Evolutionary conservation across 2,329 filamentous ascomycete genomes (phyloP).

Genomic region (Alternaria hordeiaustralica): DNA sequence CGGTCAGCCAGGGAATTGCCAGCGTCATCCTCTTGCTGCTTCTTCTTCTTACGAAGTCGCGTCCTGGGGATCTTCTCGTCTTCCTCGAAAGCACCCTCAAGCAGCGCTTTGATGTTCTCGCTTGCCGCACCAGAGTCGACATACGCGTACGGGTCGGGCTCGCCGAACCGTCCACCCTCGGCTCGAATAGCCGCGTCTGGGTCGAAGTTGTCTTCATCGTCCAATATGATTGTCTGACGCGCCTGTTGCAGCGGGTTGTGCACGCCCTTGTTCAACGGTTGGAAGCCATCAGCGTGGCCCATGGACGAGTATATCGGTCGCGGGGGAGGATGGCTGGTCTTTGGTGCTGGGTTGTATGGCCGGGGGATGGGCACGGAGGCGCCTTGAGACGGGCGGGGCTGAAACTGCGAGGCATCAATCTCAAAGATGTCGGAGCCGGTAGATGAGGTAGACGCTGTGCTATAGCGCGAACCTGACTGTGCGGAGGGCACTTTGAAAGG

Average conservation of each 20-base stretch:
- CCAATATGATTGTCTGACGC: slow-evolving; percentile 51
- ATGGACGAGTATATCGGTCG: slow-evolving; percentile 62
- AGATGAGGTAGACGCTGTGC: slow-evolving; percentile 31
- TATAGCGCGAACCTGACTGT: slow-evolving; percentile 30
- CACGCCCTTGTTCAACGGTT: slow-evolving; percentile 45
- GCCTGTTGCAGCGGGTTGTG: slow-evolving; percentile 37
- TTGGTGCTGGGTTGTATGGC: slow-evolving; percentile 54
- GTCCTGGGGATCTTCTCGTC: slow-evolving; percentile 63
- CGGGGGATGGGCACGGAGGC: slow-evolving; percentile 54
- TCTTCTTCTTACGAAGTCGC: slow-evolving; percentile 54
- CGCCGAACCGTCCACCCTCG: slow-evolving; percentile 58
- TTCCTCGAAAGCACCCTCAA: slow-evolving; percentile 81
- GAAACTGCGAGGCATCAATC: slow-evolving; percentile 44
- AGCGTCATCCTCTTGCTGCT: slow-evolving; percentile 44
- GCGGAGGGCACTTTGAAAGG: slow-evolving; percentile 24
- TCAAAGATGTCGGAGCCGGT: slow-evolving; percentile 43
- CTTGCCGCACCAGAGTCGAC: slow-evolving; percentile 75
- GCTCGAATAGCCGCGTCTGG: slow-evolving; percentile 55
- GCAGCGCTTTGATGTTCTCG: slow-evolving; percentile 79
- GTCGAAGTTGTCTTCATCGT: slow-evolving; percentile 56
- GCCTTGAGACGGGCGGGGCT: slow-evolving; percentile 33
- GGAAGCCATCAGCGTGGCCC: slow-evolving; percentile 48
- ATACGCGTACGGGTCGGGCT: slow-evolving; percentile 64
- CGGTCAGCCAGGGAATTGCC: slow-evolving; percentile 50
- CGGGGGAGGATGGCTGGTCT: slow-evolving; percentile 58